Percentiles rank a stretch among this genome's conserved stretches.
Evolutionary conservation across 768 basidiomycete species (phyloP).

Genomic region (Clitopilus passeckerianus): DNA sequence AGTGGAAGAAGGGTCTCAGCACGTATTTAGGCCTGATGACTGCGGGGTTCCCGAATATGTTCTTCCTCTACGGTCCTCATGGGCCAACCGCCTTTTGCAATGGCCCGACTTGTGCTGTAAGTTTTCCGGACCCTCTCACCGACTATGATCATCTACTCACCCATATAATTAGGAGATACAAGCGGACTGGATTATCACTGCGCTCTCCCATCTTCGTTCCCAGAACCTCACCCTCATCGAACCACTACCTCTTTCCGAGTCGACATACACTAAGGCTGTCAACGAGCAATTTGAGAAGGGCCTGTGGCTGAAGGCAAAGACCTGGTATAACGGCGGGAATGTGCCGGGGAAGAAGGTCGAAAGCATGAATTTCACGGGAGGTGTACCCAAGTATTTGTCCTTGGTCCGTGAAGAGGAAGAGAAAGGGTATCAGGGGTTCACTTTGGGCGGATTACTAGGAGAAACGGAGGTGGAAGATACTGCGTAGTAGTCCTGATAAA

Average conservation of each 20-base stretch:
- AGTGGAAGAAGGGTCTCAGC: conserved; percentile 14
- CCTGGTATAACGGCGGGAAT: conserved; percentile 21
- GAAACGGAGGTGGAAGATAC: no score
- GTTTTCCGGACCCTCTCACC: no score
- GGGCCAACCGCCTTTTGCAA: conserved; percentile 20
- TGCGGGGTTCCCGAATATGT: conserved; percentile 19
- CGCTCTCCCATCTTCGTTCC: conserved; percentile 10
- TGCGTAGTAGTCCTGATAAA: no score
- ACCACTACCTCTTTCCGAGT: conserved; percentile 7
- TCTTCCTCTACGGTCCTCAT: conserved; percentile 20
- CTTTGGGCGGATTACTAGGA: no score
- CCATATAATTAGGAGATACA: conserved; percentile 22
- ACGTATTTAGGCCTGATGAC: conserved; percentile 18
- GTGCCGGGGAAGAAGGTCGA: conserved; percentile 18
- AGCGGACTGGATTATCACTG: conserved; percentile 18
- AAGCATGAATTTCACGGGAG: conserved; percentile 18
- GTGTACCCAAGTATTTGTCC: background rate
- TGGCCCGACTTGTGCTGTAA: conserved; percentile 18
- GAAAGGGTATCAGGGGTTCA: background rate
- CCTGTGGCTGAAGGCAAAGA: conserved; percentile 15
- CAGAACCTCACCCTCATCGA: conserved; percentile 7
- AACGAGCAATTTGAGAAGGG: conserved; percentile 6
- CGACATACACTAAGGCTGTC: conserved; percentile 8
- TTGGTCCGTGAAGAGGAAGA: background rate
- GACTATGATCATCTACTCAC: no score